Base-by-base conservation (phyloP, 2,329 filamentous ascomycete species). In the Tolypocladium pustulatum region DNA sequence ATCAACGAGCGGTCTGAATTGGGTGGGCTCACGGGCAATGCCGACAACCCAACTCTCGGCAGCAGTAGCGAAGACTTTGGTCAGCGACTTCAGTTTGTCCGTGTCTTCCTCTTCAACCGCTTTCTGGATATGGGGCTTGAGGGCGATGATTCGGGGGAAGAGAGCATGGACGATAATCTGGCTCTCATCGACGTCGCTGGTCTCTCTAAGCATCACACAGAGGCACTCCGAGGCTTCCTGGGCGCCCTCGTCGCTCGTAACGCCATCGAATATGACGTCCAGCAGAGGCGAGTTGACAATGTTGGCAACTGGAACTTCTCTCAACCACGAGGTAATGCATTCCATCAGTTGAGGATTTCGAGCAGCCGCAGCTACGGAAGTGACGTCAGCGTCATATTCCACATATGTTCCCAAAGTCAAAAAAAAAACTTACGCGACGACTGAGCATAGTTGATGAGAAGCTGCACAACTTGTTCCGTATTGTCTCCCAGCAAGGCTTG, bases 301-400 rank as follows among this genome's bases (percentile, higher is more conserved):
- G 61, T 89, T 87, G 63, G 81, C 81, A 54, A 96, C 83, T 0
- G 93, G 90, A 8, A 99, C 90, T 75, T 99, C 94, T 65, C 91
- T 85, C 65, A 97, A 82, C 94, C 94, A 99, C 3, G 94, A 97
- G 37, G 91, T 95, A 66, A 97, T 91, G 71, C 94, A 97, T 67
- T 97, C 91, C 71, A 97, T 86, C 54, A 99, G 81, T 68, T 92
- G 89, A 2, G 93, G 92, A 68, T 97, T 96, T 62, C 87, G 88
- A 10, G 91, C 83, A 30, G 93, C 91, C 54, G 84, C 78, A 56
- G 82, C 91, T 91, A 67, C 15, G 53, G 41, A 58, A 37, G 13
- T 58, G 41, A 13, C 6, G 9, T 59, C n/a, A 57, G 54, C 34
- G 2, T 34, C 38, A 17, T 5, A 15, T 40, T 25, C 38, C 7